Base-by-base conservation (phyloP, 805 yeast species). In the Ogataea glucozyma region DNA sequence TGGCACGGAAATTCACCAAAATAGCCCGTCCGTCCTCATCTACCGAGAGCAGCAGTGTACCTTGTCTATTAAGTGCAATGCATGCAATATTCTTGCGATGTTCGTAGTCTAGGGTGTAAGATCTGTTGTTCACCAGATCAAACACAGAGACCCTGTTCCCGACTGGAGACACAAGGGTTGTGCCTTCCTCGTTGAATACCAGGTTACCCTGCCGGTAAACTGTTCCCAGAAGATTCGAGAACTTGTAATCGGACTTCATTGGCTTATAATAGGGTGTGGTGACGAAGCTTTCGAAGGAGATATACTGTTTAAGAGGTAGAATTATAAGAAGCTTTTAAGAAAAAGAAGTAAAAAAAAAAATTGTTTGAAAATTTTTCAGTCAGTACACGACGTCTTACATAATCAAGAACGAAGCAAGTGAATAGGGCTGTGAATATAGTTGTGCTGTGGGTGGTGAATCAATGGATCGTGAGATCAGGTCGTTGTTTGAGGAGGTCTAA, bases 11-110 rank as follows among this genome's bases (percentile, higher is more conserved):
- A 58, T 93, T 93, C 26, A 87, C 96, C 47, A 93, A 72, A 35
- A 93, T 88, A 14, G 96, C 97, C 53, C 97, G 75, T 0, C 99
- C 99, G 56, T 88, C 96, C 39, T 75, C 83, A 60, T 95, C 99
- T 1, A 91, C 87, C 2, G 95, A 77, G 12, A 93, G 56, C 57
- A 93, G 62, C 26, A 93, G 72, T 0, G 95, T 84, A 10, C 83
- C 88, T 56, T 88, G 96, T 30, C 75, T 78, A 59, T 90, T 93
- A 48, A 93, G 65, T 16, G 97, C 96, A 26, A 93, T 74, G 41
- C 89, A 65, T 2, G 81, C 72, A 34, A 93, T 77, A 54, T 87
- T 87, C 58, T 85, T 87, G 53, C 98, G 77, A 62, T 93, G 99
- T 65, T 93, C 97, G 64, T 89, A 93, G 55, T 81, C 79, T 60